Conservation (phyloP, 495 filamentous ascomycete genomes). For the Neurospora sp. region DNA sequence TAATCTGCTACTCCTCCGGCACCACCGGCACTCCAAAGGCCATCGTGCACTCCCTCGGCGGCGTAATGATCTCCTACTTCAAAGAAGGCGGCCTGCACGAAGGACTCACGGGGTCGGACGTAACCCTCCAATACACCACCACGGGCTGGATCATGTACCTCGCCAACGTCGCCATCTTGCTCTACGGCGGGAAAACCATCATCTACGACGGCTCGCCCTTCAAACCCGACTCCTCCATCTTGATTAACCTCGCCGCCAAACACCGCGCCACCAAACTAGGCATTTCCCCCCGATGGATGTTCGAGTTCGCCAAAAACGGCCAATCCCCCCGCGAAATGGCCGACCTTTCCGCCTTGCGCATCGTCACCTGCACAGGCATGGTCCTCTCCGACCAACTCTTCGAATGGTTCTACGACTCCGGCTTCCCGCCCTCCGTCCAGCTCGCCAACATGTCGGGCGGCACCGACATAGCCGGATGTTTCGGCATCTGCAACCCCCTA, state of each 20-base stretch:
- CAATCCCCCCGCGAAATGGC: slow-evolving; percentile 49
- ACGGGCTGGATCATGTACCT: slow-evolving; percentile 87
- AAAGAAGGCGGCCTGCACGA: slow-evolving; percentile 58
- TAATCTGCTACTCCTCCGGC: slow-evolving; percentile 62
- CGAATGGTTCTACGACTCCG: slow-evolving; percentile 76
- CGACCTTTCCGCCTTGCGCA: slow-evolving; percentile 48
- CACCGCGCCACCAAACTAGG: slow-evolving; percentile 54
- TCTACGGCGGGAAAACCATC: slow-evolving; percentile 47
- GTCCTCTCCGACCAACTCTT: slow-evolving; percentile 62
- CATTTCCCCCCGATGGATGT: slow-evolving; percentile 63
- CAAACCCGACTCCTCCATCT: slow-evolving; percentile 48
- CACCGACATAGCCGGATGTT: slow-evolving; percentile 66
- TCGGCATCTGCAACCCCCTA: slow-evolving; percentile 60
- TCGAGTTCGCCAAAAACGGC: slow-evolving; percentile 52
- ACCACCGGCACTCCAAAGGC: slow-evolving; percentile 69
- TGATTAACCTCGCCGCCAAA: slow-evolving; percentile 48
- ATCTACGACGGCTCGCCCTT: slow-evolving; percentile 76
- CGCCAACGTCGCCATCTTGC: slow-evolving; percentile 39
- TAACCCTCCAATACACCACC: slow-evolving; percentile 49
- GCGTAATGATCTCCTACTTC: slow-evolving; percentile 42
- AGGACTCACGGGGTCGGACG: slow-evolving; percentile 35
- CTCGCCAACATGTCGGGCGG: slow-evolving; percentile 68
- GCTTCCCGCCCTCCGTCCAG: slow-evolving; percentile 53
- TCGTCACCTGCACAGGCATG: slow-evolving; percentile 67
- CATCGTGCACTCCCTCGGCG: slow-evolving; percentile 62